These are phyloP conservation scores for Creolimax fragrantissima DNA, from an alignment of 78 protist genomes.

Conservation along the genomic window DNA sequence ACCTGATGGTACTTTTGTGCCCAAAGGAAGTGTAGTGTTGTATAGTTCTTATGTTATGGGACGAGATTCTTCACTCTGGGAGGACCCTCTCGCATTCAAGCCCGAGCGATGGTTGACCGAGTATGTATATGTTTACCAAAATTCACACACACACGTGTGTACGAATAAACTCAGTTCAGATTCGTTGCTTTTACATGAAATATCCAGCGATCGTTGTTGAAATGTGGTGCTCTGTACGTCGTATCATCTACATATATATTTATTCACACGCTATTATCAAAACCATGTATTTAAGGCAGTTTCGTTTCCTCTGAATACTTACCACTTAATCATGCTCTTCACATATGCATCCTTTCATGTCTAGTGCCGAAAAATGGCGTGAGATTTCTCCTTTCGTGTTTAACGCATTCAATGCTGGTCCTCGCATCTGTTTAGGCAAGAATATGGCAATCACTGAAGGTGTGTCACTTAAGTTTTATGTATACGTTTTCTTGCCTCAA, in stretches of 20 bases:
- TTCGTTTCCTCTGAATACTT: too few species aligned
- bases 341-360: background rate
- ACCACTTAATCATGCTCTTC: too few species aligned
- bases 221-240: too few species aligned
- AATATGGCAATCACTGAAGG: constrained; percentile 27
- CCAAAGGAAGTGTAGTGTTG: background rate
- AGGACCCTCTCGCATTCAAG: background rate
- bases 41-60: background rate
- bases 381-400: background rate
- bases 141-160: too few species aligned
- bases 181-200: too few species aligned
- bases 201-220: too few species aligned
- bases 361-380: background rate
- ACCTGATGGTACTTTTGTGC: constrained; percentile 18
- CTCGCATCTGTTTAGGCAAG: constrained; percentile 24
- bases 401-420: constrained; percentile 24
- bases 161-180: too few species aligned
- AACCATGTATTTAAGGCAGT: too few species aligned
- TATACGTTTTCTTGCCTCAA: background rate
- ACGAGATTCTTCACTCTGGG: background rate
- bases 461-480: background rate
- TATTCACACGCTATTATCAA: too few species aligned
- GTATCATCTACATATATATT: too few species aligned
- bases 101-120: constrained; percentile 21
- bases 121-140: too few species aligned